phyloP scores from a whole-genome alignment of 2,329 filamentous ascomycete genomes.

The Calonectria hongkongensis region DNA sequence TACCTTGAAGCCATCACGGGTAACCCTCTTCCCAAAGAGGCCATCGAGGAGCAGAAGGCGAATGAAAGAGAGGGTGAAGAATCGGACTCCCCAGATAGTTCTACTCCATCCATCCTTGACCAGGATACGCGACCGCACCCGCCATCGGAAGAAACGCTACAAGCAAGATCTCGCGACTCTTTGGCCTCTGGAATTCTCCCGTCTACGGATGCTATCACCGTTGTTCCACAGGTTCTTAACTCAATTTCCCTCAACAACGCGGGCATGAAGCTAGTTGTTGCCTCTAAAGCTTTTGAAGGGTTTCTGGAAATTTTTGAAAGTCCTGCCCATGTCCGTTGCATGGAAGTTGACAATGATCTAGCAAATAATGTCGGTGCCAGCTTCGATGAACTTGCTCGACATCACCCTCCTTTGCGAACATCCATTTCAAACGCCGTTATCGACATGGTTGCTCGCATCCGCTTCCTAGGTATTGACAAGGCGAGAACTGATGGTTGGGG shows the following conservation, averaged over 20 bases:
- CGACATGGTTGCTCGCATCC: slow-evolving; percentile 90
- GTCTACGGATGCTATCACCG: slow-evolving; percentile 90
- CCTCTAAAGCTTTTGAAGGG: slow-evolving; percentile 86
- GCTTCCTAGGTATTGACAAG: slow-evolving; percentile 82
- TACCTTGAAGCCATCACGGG: slow-evolving; percentile 88
- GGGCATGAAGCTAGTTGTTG: slow-evolving; percentile 90
- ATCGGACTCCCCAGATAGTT: slow-evolving; percentile 62
- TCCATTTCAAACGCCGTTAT: slow-evolving; percentile 90
- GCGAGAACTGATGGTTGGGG: slow-evolving; percentile 83
- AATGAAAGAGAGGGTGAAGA: slow-evolving; percentile 58
- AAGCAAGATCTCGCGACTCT: slow-evolving; percentile 63
- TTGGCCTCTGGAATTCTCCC: slow-evolving; percentile 86
- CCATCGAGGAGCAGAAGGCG: slow-evolving; percentile 55
- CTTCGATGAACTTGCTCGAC: slow-evolving; percentile 95
- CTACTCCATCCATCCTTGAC: slow-evolving; percentile 61
- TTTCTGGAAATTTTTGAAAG: slow-evolving; percentile 99
- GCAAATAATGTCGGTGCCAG: slow-evolving; percentile 85
- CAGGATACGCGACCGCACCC: slow-evolving; percentile 69
- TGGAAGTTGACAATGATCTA: slow-evolving; percentile 83
- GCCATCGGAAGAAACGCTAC: slow-evolving; percentile 70
- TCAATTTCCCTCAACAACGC: slow-evolving; percentile 94
- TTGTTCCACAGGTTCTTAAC: slow-evolving; percentile 91
- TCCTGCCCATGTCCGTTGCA: slow-evolving; percentile 87
- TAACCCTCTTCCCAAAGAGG: slow-evolving; percentile 62
- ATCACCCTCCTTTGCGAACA: slow-evolving; percentile 89